A percentile compares a stretch with the other conserved stretches of the same genome.
Conservation (phyloP, 257 asterid genomes). For the Jasminum sambac region DNA sequence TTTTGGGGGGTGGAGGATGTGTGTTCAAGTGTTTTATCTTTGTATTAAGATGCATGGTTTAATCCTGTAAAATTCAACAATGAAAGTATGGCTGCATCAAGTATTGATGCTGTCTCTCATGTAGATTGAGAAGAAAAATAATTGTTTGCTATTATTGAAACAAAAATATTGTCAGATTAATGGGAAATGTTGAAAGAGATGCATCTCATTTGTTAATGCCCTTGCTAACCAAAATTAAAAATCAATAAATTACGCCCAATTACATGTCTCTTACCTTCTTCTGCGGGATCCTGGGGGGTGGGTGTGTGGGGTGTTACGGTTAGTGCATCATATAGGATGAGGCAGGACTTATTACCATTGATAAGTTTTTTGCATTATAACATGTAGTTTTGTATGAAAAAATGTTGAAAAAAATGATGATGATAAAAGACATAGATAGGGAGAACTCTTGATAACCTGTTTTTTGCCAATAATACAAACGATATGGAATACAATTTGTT, state of each 20-base stretch:
- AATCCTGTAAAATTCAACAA: neutral
- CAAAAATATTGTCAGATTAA: neutral
- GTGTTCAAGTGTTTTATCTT: conserved; percentile 14
- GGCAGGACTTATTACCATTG: too few relatives aligned
- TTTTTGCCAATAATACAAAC: too few relatives aligned
- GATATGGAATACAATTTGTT: too few relatives aligned
- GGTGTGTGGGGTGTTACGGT: too few relatives aligned
- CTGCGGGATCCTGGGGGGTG: neutral
- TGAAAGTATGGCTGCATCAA: neutral
- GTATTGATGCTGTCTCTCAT: neutral
- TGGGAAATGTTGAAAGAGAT: conserved; percentile 1
- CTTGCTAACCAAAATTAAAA: neutral
- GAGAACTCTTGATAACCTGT: too few relatives aligned
- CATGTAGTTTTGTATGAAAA: conserved; percentile 22
- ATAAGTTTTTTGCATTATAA: neutral
- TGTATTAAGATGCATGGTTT: conserved; percentile 5
- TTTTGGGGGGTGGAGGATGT: conserved; percentile 11
- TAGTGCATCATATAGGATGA: neutral
- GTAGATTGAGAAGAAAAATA: neutral
- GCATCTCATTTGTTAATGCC: neutral
- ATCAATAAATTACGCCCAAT: neutral
- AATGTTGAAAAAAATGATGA: conserved; percentile 24
- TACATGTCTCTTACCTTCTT: neutral
- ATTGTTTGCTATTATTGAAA: neutral
- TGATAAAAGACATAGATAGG: too few relatives aligned